Conservation (phyloP, 495 filamentous ascomycete species). For the Friedmanniomyces simplex region DNA sequence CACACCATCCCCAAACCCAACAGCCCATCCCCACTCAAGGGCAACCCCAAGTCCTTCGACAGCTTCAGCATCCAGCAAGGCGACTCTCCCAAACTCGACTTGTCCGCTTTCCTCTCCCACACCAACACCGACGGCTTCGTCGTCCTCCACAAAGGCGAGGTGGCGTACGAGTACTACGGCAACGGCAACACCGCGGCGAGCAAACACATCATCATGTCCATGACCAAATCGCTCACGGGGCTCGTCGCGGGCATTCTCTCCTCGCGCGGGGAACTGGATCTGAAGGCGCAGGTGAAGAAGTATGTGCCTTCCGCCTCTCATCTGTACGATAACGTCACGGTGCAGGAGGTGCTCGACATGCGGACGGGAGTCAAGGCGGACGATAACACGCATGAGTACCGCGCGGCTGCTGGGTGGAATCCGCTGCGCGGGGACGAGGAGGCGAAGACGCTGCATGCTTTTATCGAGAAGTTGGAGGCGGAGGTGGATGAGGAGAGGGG, state of each 20-base stretch:
- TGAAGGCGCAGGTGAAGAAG: constrained; percentile 1
- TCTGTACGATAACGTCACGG: constrained; percentile 5
- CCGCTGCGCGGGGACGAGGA: not conserved
- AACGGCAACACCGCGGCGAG: constrained; percentile 1
- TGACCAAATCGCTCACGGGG: constrained; percentile 15
- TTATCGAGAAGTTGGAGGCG: constrained; percentile 3
- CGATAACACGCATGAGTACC: constrained; percentile 8
- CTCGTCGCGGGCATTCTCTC: constrained; percentile 11
- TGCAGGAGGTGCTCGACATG: constrained; percentile 15
- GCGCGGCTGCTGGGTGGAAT: constrained; percentile 5
- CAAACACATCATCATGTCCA: constrained; percentile 14
- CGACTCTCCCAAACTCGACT: constrained; percentile 2
- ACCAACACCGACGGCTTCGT: constrained; percentile 15
- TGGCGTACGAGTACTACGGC: constrained; percentile 9
- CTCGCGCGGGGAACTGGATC: constrained; percentile 3
- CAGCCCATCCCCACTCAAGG: not conserved
- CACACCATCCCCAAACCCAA: not conserved
- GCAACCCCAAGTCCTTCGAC: not conserved
- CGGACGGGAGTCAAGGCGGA: not conserved
- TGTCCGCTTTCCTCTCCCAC: not conserved
- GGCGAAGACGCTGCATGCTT: constrained; percentile 2
- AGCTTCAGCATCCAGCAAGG: not conserved
- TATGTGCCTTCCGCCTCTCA: constrained; percentile 5
- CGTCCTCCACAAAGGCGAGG: constrained; percentile 9
- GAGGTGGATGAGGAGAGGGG: not conserved